Evolutionary conservation across 768 basidiomycete species (phyloP).

Genomic region (Scleroderma citrinum): DNA sequence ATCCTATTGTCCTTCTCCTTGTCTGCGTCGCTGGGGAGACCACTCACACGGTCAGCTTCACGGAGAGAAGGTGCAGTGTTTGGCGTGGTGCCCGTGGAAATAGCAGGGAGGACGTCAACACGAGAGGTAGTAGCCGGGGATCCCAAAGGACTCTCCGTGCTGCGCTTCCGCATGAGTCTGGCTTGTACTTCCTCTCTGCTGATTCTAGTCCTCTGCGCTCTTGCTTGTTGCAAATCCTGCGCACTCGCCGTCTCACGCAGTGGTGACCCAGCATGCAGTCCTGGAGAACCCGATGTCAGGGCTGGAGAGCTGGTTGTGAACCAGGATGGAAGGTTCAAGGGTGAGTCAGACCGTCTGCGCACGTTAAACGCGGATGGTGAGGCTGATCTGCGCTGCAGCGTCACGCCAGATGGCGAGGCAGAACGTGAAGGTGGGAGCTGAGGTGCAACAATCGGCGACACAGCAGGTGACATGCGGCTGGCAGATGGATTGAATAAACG

Average conservation of each 20-base stretch:
- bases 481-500: conserved; percentile 1
- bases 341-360: conserved; percentile 20
- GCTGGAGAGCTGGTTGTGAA: conserved; percentile 14
- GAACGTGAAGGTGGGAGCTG: conserved; percentile 2
- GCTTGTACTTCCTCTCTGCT: conserved; percentile 50
- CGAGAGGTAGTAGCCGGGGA: conserved; percentile 9
- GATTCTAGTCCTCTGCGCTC: conserved; percentile 37
- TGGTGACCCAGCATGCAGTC: conserved; percentile 22
- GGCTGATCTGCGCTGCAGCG: conserved; percentile 10
- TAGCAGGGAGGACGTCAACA: neutral
- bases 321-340: conserved; percentile 11
- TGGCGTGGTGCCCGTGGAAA: conserved; percentile 4
- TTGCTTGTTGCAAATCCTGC: conserved; percentile 14
- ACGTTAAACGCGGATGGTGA: conserved; percentile 16
- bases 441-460: neutral
- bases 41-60: neutral
- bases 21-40: conserved; percentile 4
- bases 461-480: conserved; percentile 2
- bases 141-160: conserved; percentile 37
- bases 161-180: conserved; percentile 40
- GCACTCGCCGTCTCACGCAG: conserved; percentile 17
- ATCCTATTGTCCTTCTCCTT: conserved; percentile 29
- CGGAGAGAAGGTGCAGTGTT: neutral
- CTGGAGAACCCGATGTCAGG: conserved; percentile 17
- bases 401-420: conserved; percentile 7